Evolutionary conservation across 345 rosid species (phyloP).

Genomic region (Lumnitzera racemosa): DNA sequence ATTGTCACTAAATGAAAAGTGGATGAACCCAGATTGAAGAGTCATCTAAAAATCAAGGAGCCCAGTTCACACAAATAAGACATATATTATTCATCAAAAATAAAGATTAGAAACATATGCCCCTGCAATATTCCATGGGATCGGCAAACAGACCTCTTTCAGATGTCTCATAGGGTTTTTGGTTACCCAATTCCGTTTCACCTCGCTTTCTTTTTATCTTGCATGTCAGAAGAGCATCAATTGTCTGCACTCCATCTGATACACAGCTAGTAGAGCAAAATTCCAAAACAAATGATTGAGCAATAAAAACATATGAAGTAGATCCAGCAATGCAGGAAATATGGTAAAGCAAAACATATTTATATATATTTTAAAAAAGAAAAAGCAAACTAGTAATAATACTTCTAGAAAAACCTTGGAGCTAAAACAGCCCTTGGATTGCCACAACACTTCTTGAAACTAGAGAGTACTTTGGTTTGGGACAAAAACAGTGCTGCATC

Average conservation of each 20-base stretch:
- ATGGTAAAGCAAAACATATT: neutral
- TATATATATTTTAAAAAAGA: neutral
- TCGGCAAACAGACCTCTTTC: conserved; percentile 44
- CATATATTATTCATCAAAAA: neutral
- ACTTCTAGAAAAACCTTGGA: conserved; percentile 53
- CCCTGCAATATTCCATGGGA: neutral
- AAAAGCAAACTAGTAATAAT: conserved; percentile 5
- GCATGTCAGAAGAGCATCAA: conserved; percentile 81
- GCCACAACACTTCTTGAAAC: conserved; percentile 62
- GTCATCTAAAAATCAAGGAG: no score
- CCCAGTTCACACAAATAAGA: neutral
- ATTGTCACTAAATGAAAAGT: no score
- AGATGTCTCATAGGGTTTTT: conserved; percentile 21
- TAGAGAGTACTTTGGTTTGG: conserved; percentile 52
- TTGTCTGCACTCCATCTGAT: conserved; percentile 72
- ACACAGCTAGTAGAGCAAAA: conserved; percentile 53
- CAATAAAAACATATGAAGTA: neutral
- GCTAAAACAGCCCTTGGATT: conserved; percentile 72
- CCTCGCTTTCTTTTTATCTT: conserved; percentile 47
- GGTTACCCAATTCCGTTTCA: conserved; percentile 20
- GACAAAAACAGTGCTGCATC: conserved; percentile 84
- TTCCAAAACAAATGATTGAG: conserved; percentile 15
- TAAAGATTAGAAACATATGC: neutral
- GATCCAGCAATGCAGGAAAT: neutral
- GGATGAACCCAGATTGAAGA: no score